Evolutionary conservation across 208 protist species (phyloP), one percentile per base, ranked within the genome.

Genomic region (Leishmania arabica): DNA sequence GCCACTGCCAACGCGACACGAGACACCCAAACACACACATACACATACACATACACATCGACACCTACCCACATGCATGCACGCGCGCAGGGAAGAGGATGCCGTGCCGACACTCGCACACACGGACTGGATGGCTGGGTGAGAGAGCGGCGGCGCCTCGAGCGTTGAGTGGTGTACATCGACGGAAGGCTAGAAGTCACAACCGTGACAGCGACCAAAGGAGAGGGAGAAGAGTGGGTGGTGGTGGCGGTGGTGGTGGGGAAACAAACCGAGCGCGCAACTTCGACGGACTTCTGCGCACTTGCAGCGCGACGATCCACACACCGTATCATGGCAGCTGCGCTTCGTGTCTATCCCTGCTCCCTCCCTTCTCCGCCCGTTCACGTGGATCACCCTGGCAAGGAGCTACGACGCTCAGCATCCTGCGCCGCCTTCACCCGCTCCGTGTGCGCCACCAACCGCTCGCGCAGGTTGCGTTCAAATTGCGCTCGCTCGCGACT

Each of bases 371-470:
- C 66, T 37, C 66, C 40, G 5, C 40, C 47, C 6, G 9, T 47
- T 3, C 42, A 21, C 70, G 54, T 37, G 11, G 19, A 15, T 75
- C 78, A 75, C 49, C 31, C 53, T 45, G 78, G 40, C 64, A 82
- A 54, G 34, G 82, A 87, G 34, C 80, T 84, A 27, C 83, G 78
- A 8, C 91, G 89, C 47, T 86, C 80, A 6, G 81, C 80, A 6
- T 92, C 86, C 75, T 91, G 86, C 49, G 60, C 77, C 15, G 54
- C 83, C 73, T 87, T 88, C 21, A 90, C 75, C 31, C 66, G 70
- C 47, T 90, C 88, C 34, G 84, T 87, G 66, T 90, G 83, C 75
- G 49, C 45, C 64, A 72, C 69, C 68, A 95, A 79, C 4, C 89
- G 89, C 53, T 89, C 83, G 3, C 81, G 56, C 56, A 92, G 75